Conservation (phyloP, 352 stramenopile genomes). For the Pythium utonaiense region DNA sequence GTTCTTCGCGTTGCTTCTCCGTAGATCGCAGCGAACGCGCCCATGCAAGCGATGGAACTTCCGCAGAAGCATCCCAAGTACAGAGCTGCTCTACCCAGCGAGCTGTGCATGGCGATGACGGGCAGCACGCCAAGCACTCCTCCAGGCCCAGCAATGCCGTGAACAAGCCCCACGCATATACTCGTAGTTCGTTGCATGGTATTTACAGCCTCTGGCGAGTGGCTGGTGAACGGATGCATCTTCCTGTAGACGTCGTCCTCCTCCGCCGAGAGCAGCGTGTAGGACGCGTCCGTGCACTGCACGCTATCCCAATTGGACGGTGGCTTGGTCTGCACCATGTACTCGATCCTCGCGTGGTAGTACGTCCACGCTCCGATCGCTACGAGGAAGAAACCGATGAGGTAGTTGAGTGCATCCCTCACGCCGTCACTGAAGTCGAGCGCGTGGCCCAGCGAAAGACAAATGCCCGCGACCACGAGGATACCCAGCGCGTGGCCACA, state of each 20-base stretch:
- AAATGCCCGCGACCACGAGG: constrained; percentile 48
- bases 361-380: constrained; percentile 56
- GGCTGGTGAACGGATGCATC: constrained; percentile 14
- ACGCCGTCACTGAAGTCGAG: constrained; percentile 28
- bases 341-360: constrained; percentile 33
- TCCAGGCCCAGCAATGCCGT: constrained; percentile 81
- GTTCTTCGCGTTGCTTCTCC: constrained; percentile 51
- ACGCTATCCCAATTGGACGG: constrained; percentile 49
- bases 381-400: constrained; percentile 60
- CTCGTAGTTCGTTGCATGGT: constrained; percentile 29
- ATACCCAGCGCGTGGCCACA: constrained; percentile 87
- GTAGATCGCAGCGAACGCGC: constrained; percentile 78
- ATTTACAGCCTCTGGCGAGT: constrained; percentile 8
- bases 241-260: constrained; percentile 12
- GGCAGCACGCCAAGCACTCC: constrained; percentile 83
- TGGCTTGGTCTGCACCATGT: constrained; percentile 25
- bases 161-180: constrained; percentile 71
- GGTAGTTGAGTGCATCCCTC: constrained; percentile 50
- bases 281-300: constrained; percentile 53
- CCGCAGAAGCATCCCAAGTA: constrained; percentile 88
- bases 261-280: constrained; percentile 32
- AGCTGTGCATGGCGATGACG: constrained; percentile 64
- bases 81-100: constrained; percentile 33
- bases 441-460: constrained; percentile 44
- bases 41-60: constrained; percentile 87